A percentile compares a stretch with the other conserved stretches of the same genome.
Conservation (phyloP, 805 yeast species). For the Hanseniaspora valbyensis region DNA sequence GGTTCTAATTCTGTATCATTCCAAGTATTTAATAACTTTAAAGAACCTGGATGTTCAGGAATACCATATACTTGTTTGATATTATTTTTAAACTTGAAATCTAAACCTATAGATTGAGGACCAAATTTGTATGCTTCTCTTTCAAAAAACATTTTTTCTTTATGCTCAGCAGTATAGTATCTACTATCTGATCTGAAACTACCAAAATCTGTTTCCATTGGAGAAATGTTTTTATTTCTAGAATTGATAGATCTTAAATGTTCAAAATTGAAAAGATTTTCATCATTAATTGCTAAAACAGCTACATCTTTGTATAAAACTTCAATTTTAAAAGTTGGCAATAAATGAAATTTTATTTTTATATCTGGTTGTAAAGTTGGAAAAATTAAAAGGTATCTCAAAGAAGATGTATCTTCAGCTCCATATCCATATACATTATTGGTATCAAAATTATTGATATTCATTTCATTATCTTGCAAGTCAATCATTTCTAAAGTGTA, state of each 20-base stretch:
- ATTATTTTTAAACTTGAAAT: constrained; percentile 47
- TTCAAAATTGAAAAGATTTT: constrained; percentile 66
- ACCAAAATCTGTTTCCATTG: constrained; percentile 54
- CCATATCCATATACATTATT: background rate
- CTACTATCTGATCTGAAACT: constrained; percentile 59
- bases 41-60: constrained; percentile 86
- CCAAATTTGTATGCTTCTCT: constrained; percentile 63
- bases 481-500: constrained; percentile 14
- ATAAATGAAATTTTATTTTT: constrained; percentile 34
- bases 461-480: constrained; percentile 16
- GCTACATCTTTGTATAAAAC: constrained; percentile 36
- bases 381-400: constrained; percentile 16
- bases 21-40: constrained; percentile 61
- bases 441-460: constrained; percentile 16
- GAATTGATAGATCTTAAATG: constrained; percentile 49
- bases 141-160: constrained; percentile 38
- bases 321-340: constrained; percentile 40
- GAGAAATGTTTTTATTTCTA: constrained; percentile 35
- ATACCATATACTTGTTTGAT: constrained; percentile 73
- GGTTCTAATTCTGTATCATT: constrained; percentile 40
- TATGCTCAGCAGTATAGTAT: constrained; percentile 15
- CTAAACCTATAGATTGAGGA: constrained; percentile 82
- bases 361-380: constrained; percentile 36
- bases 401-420: background rate
- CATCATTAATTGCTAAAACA: constrained; percentile 55